Evolutionary conservation across 805 yeast genomes (phyloP).

Genomic region (Myxozyma sirexii): DNA sequence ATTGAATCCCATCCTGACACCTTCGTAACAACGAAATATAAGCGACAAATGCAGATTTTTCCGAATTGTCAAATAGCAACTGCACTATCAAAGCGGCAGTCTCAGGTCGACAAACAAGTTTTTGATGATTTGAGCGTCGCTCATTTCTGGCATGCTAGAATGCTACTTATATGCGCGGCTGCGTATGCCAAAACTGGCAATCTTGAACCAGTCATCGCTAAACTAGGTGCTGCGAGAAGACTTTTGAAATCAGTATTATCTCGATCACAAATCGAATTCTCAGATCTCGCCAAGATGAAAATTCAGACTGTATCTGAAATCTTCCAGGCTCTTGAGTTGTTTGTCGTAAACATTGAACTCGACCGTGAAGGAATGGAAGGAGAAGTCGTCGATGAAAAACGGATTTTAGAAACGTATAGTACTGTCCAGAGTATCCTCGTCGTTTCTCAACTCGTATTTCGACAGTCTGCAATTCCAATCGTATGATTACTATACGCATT

Average conservation of each 20-base stretch:
- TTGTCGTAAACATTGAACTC: conserved; percentile 11
- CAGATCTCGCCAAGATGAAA: too few species aligned
- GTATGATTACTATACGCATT: too few species aligned
- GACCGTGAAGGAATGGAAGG: conserved; percentile 9
- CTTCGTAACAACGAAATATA: not conserved
- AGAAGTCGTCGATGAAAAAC: conserved; percentile 5
- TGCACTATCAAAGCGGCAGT: not conserved
- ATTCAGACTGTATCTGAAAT: too few species aligned
- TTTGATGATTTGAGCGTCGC: not conserved
- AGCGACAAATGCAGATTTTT: not conserved
- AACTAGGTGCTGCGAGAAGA: conserved; percentile 11
- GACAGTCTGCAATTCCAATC: too few species aligned
- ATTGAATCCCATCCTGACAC: not conserved
- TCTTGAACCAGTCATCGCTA: conserved; percentile 10
- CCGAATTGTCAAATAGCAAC: not conserved
- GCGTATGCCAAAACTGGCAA: not conserved
- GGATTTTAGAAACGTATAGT: not conserved
- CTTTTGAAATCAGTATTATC: not conserved
- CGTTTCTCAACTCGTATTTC: too few species aligned
- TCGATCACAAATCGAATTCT: too few species aligned
- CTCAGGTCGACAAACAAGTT: too few species aligned
- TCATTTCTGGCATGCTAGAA: conserved; percentile 16
- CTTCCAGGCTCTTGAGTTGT: not conserved
- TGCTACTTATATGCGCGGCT: conserved; percentile 10
- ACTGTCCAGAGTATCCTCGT: too few species aligned